Evolutionary conservation across 805 yeast genomes (phyloP), one percentile per base, ranked within the genome.

Genomic region (Ogataea philodendri): DNA sequence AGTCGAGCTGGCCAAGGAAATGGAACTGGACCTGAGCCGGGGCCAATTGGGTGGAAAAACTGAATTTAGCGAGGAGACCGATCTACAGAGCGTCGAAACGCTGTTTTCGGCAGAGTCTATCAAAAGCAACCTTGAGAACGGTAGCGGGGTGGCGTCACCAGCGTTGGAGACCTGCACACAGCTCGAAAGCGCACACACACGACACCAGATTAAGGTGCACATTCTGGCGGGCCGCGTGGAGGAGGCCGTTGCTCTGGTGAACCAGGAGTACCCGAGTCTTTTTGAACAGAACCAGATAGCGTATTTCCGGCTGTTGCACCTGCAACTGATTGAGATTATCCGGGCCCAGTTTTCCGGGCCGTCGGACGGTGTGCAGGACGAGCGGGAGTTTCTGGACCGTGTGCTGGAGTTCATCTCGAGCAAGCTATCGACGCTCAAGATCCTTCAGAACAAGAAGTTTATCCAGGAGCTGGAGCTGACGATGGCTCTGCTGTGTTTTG

Each of bases 241-340:
- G 15, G 58, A 57, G 16, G 83, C 85, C 1, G 78, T 83, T 11
- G 65, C 66, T 31, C 59, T 66, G 43, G 68, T 85, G 29, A 78
- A 77, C 48, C 69, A 72, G 34, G 55, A 70, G 26, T 81, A 76
- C 52, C 89, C 90, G 1, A 74, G 74, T 17, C 61, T 84, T 16
- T 62, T 84, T 23, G 90, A 83, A 46, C 65, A 69, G 23, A 74
- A 81, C 48, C 76, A 76, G 33, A 66, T 71, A 17, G 62, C 86
- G 16, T 86, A 86, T 57, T 87, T 86, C 63, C 75, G 81, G 51
- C 62, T 88, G 23, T 62, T 87, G 40, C 68, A 89, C 32, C 63
- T 87, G 45, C 82, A 81, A 49, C 65, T 89, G 45, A 79, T 87
- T 22, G 96, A 89, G 59, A 78, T 84, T 76, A 86, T 88, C 22